Evolutionary conservation across 805 yeast genomes (phyloP), one percentile per base, ranked within the genome.

Genomic region (Ogataea ganodermae): DNA sequence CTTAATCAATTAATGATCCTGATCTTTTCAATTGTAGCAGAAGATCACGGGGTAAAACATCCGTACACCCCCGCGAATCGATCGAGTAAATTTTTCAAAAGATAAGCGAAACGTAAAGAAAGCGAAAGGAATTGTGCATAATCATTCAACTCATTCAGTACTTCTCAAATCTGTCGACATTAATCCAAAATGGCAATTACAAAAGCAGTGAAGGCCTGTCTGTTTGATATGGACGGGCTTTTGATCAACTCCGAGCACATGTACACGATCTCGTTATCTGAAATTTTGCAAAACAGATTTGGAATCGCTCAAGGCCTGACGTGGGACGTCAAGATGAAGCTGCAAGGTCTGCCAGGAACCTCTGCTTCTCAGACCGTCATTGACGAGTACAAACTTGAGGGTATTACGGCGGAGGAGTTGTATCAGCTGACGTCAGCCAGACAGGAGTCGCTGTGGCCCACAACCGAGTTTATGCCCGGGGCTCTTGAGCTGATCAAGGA

Each of bases 331-430:
- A 94, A 94, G 67, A 74, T 89, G 51, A 76, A 84, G 53, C 69
- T 94, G 22, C 98, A 94, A 70, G 99, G 99, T 0, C 74, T 89
- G 36, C 97, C 98, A 1, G 97, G 96, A 0, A 77, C 82, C 1
- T 84, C 78, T 31, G 88, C 96, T 6, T 75, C 84, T 13, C 74
- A 75, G 44, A 71, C 76, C 32, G 76, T 91, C 40, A 74, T 94
- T 42, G 81, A 84, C 35, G 79, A 83, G 58, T 85, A 88, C 58
- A 76, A 79, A 6, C 66, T 92, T 39, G 86, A 89, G 2, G 72
- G 76, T 12, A 51, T 70, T 3, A 78, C 90, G 0, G 79, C 84
- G 0, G 87, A 84, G 35, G 87, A 87, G 62, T 75, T 83, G 44
- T 74, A 78, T 47, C 67, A 68, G 26, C 59, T 70, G 51, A 81